These are phyloP conservation scores for Mycena sanguinolenta DNA, from an alignment of 768 basidiomycete genomes.

Conservation along the genomic window DNA sequence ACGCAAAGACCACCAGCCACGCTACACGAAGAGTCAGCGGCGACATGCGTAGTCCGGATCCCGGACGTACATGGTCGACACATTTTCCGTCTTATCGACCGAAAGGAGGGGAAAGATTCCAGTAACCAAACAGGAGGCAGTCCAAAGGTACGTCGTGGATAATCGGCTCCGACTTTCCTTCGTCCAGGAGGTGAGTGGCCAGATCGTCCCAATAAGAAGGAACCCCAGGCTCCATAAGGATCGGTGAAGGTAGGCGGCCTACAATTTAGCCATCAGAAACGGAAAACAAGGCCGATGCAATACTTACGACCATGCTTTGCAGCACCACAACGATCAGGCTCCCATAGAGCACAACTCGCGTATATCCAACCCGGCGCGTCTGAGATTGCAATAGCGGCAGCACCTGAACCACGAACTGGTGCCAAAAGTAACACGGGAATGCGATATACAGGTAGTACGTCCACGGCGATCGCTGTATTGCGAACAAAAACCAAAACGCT, in stretches of 20 bases:
- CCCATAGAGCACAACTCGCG: conserved; percentile 42
- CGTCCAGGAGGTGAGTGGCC: conserved; percentile 74
- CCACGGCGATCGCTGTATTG: conserved; percentile 74
- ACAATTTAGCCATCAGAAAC: conserved; percentile 40
- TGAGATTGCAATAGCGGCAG: conserved; percentile 31
- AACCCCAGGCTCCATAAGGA: conserved; percentile 81
- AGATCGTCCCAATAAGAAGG: conserved; percentile 68
- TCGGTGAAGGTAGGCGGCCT: conserved; percentile 78
- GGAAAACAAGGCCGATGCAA: background rate
- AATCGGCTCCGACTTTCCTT: conserved; percentile 44
- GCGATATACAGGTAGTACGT: conserved; percentile 81
- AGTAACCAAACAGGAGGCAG: conserved; percentile 62
- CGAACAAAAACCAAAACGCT: conserved; percentile 65
- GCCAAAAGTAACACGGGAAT: conserved; percentile 87
- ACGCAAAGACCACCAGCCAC: conserved; percentile 30
- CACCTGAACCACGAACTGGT: conserved; percentile 57
- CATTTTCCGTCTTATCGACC: conserved; percentile 79
- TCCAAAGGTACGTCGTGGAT: conserved; percentile 57
- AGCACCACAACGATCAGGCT: conserved; percentile 58
- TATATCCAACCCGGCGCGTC: conserved; percentile 15
- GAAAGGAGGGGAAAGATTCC: conserved; percentile 79
- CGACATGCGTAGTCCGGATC: background rate
- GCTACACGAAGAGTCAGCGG: conserved; percentile 13
- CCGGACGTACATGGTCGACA: conserved; percentile 68
- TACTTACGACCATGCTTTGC: conserved; percentile 81